Percentiles rank a stretch among this genome's conserved stretches.
Evolutionary conservation across 805 yeast genomes (phyloP).

Genomic region (Sungouiozyma ichnusensis): DNA sequence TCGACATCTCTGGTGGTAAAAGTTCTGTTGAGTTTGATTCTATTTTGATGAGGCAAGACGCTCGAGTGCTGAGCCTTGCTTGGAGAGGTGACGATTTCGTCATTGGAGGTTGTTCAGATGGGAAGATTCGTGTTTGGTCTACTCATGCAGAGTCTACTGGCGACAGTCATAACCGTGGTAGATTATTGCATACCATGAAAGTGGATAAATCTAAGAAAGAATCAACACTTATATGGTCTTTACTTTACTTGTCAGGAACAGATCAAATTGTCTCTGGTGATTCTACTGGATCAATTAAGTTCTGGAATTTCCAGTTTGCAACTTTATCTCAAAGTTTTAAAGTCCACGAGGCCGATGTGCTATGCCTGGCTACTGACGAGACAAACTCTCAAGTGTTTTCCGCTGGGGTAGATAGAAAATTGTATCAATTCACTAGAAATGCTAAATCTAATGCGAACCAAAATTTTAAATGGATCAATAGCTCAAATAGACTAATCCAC

Average conservation of each 20-base stretch:
- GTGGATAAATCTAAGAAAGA: constrained; percentile 84
- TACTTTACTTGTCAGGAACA: constrained; percentile 48
- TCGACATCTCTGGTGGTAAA: constrained; percentile 79
- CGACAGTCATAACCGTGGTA: constrained; percentile 35
- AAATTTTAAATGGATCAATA: constrained; percentile 57
- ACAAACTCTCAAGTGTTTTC: constrained; percentile 59
- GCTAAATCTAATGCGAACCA: constrained; percentile 16
- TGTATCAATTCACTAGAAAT: constrained; percentile 49
- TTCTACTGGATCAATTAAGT: constrained; percentile 85
- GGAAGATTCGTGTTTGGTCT: constrained; percentile 78
- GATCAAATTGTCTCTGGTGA: constrained; percentile 89
- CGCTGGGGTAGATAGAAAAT: constrained; percentile 90
- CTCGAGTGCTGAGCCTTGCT: constrained; percentile 66
- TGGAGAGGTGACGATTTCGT: constrained; percentile 61
- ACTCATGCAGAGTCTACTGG: not conserved
- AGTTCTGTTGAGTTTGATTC: constrained; percentile 69
- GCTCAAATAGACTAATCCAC: constrained; percentile 69
- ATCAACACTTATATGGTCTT: constrained; percentile 86
- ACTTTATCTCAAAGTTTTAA: constrained; percentile 73
- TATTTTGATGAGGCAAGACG: constrained; percentile 72
- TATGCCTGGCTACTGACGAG: constrained; percentile 55
- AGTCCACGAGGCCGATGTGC: constrained; percentile 84
- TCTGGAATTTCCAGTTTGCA: constrained; percentile 79
- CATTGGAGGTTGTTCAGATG: constrained; percentile 95
- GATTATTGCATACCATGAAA: constrained; percentile 74